These are phyloP conservation scores for Diaporthe destruens DNA, from an alignment of 2,329 filamentous ascomycete species.

Conservation along the genomic window DNA sequence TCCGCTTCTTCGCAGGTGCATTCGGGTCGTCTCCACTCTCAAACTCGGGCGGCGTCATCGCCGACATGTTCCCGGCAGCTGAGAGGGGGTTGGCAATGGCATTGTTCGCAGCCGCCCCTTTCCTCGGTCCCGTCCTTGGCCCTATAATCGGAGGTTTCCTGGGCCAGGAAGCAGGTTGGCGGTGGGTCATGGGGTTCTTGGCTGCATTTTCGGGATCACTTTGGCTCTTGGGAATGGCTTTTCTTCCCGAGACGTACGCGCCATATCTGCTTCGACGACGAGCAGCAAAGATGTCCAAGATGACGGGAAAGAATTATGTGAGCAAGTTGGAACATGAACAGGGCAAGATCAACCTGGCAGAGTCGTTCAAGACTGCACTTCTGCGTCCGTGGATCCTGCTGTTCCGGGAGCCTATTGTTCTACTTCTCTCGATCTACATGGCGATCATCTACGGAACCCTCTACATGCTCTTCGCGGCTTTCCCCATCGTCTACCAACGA, in stretches of 20 bases:
- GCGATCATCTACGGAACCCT: slow-evolving; percentile 68
- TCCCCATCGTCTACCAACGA: slow-evolving; percentile 72
- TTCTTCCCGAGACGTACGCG: slow-evolving; percentile 72
- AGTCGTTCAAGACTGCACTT: slow-evolving; percentile 69
- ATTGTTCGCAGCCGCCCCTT: slow-evolving; percentile 73
- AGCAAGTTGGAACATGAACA: slow-evolving; percentile 61
- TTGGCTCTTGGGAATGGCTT: slow-evolving; percentile 64
- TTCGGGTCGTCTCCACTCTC: slow-evolving; percentile 74
- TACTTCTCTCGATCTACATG: slow-evolving; percentile 74
- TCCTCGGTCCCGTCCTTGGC: slow-evolving; percentile 70
- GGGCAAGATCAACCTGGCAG: slow-evolving; percentile 56
- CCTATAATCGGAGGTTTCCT: slow-evolving; percentile 68
- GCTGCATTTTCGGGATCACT: slow-evolving; percentile 71
- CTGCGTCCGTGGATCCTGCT: slow-evolving; percentile 74
- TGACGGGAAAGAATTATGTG: slow-evolving; percentile 68
- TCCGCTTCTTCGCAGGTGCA: slow-evolving; percentile 76
- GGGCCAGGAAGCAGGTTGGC: slow-evolving; percentile 70
- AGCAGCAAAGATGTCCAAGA: slow-evolving; percentile 62
- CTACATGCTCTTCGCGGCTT: slow-evolving; percentile 67
- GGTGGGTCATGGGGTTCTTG: slow-evolving; percentile 74
- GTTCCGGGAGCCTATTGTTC: slow-evolving; percentile 75
- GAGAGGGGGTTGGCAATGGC: slow-evolving; percentile 70
- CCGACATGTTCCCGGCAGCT: slow-evolving; percentile 70
- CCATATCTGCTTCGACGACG: slow-evolving; percentile 68
- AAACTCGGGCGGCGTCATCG: slow-evolving; percentile 73